Evolutionary conservation across 176 grass and related monocot species (phyloP).

Genomic region (Triticum dicoccoides): DNA sequence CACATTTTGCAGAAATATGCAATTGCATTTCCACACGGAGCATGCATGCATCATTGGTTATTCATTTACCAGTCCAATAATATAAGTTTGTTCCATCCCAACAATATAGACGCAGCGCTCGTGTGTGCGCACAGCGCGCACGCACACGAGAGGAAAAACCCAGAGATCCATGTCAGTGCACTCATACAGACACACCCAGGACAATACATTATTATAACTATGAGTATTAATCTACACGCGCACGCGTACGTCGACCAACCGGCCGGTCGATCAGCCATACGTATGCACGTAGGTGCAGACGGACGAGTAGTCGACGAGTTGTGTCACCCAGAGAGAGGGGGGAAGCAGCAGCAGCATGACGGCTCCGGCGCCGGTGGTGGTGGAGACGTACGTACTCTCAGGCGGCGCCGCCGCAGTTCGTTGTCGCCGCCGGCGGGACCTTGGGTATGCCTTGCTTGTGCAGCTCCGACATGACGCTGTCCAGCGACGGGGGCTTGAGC

Average conservation of each 20-base stretch:
- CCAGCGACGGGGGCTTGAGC: slow-evolving; percentile 70
- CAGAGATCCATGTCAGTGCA: slow-evolving; percentile 1
- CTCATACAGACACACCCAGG: neutral
- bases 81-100: slow-evolving; percentile 1
- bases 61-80: slow-evolving; percentile 28
- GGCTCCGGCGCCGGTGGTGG: neutral
- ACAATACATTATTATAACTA: neutral
- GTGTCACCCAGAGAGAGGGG: neutral
- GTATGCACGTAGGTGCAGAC: slow-evolving; percentile 18
- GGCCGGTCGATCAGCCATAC: neutral
- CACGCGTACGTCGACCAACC: neutral
- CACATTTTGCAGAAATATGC: neutral
- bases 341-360: neutral
- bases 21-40: neutral
- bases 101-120: slow-evolving; percentile 29
- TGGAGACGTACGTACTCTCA: neutral
- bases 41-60: neutral
- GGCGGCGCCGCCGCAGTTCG: neutral
- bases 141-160: slow-evolving; percentile 27
- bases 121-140: neutral
- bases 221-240: neutral
- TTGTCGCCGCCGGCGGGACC: slow-evolving; percentile 42
- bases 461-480: slow-evolving; percentile 79
- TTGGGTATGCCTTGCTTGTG: slow-evolving; percentile 75
- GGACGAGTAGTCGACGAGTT: slow-evolving; percentile 52